A percentile compares a stretch with the other conserved stretches of the same genome.
Conservation (phyloP, 495 filamentous ascomycete genomes). For the Durotheca rogersii region DNA sequence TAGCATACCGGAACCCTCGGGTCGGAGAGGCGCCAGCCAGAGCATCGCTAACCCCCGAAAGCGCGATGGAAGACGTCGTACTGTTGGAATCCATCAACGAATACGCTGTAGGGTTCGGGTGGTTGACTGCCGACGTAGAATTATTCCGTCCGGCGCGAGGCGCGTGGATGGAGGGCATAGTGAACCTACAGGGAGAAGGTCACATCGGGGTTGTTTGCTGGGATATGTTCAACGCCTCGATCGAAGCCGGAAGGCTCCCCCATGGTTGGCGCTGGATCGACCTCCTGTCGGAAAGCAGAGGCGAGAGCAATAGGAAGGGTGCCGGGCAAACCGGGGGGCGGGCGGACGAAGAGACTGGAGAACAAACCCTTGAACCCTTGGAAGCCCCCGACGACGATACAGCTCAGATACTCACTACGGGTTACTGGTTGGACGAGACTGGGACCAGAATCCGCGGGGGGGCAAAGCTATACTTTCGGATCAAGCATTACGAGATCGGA, state of each 20-base stretch:
- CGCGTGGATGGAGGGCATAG: constrained; percentile 50
- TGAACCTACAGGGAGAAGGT: constrained; percentile 51
- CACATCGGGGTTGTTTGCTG: constrained; percentile 53
- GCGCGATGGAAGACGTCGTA: constrained; percentile 31
- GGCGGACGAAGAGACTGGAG: constrained; percentile 22
- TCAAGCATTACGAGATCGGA: constrained; percentile 53
- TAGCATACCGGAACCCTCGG: constrained; percentile 48
- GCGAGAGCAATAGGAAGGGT: constrained; percentile 13
- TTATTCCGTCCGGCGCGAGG: constrained; percentile 49
- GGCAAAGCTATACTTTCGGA: constrained; percentile 47
- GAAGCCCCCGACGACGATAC: constrained; percentile 22
- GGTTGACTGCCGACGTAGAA: constrained; percentile 48
- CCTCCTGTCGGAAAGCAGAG: constrained; percentile 29
- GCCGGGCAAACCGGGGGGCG: constrained; percentile 12
- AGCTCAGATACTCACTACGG: constrained; percentile 49
- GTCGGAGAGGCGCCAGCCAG: constrained; percentile 45
- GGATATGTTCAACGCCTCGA: constrained; percentile 52
- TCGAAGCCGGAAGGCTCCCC: constrained; percentile 48
- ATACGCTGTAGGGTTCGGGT: constrained; percentile 48
- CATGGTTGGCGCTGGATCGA: constrained; percentile 51
- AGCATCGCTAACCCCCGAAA: constrained; percentile 42
- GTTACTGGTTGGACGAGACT: constrained; percentile 48
- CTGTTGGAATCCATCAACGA: constrained; percentile 46
- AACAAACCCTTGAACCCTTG: constrained; percentile 20
- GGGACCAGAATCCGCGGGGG: constrained; percentile 40